These are phyloP conservation scores for Ophiocordyceps sinensis DNA, from an alignment of 2,329 filamentous ascomycete species.

Conservation along the genomic window DNA sequence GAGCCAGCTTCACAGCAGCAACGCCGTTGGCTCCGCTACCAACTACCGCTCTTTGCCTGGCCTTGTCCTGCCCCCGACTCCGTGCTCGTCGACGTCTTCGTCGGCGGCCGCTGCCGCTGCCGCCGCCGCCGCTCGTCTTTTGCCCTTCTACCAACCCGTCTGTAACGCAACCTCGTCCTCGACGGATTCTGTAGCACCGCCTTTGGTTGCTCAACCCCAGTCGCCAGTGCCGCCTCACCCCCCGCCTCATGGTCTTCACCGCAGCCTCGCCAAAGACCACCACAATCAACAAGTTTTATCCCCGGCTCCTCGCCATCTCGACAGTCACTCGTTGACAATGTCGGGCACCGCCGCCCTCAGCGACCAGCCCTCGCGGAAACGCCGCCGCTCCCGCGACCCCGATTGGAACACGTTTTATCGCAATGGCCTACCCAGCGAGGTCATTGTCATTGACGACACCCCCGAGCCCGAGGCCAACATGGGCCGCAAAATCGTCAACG, in stretches of 20 bases:
- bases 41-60: conserved; percentile 6
- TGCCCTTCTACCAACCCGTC: conserved; percentile 11
- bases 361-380: conserved; percentile 27
- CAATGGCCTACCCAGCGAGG: conserved; percentile 70
- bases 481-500: conserved; percentile 23
- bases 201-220: conserved; percentile 9
- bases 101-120: conserved; percentile 11
- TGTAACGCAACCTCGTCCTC: conserved; percentile 14
- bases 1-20: conserved; percentile 8
- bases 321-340: conserved; percentile 6
- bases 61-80: conserved; percentile 13
- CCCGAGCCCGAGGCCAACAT: conserved; percentile 39
- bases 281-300: conserved; percentile 5
- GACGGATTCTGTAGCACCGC: conserved; percentile 15
- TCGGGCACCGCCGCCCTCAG: conserved; percentile 13
- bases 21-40: conserved; percentile 7
- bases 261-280: conserved; percentile 8
- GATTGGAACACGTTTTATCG: neutral
- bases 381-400: conserved; percentile 18
- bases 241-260: conserved; percentile 13
- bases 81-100: conserved; percentile 9
- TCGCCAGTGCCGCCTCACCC: conserved; percentile 15
- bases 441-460: conserved; percentile 72
- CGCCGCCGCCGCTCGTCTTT: conserved; percentile 11
- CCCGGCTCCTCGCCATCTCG: conserved; percentile 8